These are phyloP conservation scores for Parmales sp. DNA, from an alignment of 108 stramenopile genomes.

Conservation along the genomic window DNA sequence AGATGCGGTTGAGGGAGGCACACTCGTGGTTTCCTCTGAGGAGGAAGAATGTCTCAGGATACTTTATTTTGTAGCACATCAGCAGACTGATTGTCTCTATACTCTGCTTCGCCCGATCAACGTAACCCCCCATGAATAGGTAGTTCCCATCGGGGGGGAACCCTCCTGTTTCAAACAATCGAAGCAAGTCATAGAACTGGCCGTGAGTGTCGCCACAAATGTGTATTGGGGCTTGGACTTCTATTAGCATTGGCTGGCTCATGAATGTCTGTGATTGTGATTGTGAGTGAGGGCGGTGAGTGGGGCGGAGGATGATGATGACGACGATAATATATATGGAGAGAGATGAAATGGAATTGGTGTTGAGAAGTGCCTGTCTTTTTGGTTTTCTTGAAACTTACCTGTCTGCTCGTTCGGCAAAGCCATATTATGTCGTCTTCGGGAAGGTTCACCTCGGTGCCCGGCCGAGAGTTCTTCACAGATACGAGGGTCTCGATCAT, in stretches of 20 bases:
- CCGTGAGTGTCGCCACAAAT: slow-evolving; percentile 56
- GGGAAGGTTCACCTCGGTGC: slow-evolving; percentile 42
- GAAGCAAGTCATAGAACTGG: slow-evolving; percentile 53
- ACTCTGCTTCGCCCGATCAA: slow-evolving; percentile 53
- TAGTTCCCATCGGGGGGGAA: slow-evolving; percentile 51
- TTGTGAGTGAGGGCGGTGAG: neutral
- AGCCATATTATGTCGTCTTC: slow-evolving; percentile 35
- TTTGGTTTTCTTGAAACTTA: neutral
- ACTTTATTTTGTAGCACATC: slow-evolving; percentile 81
- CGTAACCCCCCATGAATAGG: slow-evolving; percentile 41
- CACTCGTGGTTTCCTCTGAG: slow-evolving; percentile 87
- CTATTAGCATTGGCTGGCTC: slow-evolving; percentile 50
- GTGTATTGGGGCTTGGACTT: slow-evolving; percentile 46
- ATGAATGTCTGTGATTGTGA: slow-evolving; percentile 17
- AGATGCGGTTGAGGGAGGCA: slow-evolving; percentile 85
- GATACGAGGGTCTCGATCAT: slow-evolving; percentile 28
- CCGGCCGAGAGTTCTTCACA: slow-evolving; percentile 35
- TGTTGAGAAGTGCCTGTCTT: neutral
- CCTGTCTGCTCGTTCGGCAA: slow-evolving; percentile 25
- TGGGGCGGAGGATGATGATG: neutral
- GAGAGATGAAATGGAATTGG: too few relatives aligned
- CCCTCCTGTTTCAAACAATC: slow-evolving; percentile 47
- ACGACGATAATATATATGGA: neutral
- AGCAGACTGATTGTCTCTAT: slow-evolving; percentile 84
- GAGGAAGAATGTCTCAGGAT: slow-evolving; percentile 86